Evolutionary conservation across 2,329 filamentous ascomycete species (phyloP).

Genomic region (Cladosporium sp.): DNA sequence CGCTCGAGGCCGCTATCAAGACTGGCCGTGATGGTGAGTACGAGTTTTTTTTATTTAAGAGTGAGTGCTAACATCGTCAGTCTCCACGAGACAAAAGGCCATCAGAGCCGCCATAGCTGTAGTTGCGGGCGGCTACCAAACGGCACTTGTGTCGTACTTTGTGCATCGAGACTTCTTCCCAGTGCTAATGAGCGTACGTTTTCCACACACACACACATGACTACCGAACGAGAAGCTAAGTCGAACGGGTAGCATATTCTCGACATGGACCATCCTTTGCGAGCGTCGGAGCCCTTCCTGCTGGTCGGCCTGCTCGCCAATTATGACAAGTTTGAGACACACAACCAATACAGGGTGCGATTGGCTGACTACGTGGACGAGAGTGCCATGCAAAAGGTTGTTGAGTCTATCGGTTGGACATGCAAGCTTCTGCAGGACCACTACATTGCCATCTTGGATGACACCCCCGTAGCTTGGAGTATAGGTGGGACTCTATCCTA

Average conservation of each 20-base stretch:
- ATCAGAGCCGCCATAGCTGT: constrained; percentile 76
- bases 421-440: constrained; percentile 63
- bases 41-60: neutral
- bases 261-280: constrained; percentile 52
- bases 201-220: neutral
- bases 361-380: constrained; percentile 96
- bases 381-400: constrained; percentile 72
- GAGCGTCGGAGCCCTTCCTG: constrained; percentile 65
- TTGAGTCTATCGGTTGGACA: constrained; percentile 66
- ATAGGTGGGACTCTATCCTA: constrained; percentile 73
- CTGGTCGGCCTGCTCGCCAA: constrained; percentile 84
- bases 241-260: constrained; percentile 34
- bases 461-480: constrained; percentile 84
- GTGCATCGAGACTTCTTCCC: constrained; percentile 92
- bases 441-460: constrained; percentile 83
- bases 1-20: constrained; percentile 75
- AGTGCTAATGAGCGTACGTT: constrained; percentile 78
- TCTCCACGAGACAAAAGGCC: constrained; percentile 70
- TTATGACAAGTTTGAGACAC: constrained; percentile 99
- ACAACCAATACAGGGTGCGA: constrained; percentile 89
- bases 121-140: constrained; percentile 91
- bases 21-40: constrained; percentile 63
- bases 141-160: constrained; percentile 87
- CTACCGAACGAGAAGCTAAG: constrained; percentile 41
- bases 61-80: constrained; percentile 36